Evolutionary conservation across 441 rosid species (phyloP).

Genomic region (Populus hybrid): DNA sequence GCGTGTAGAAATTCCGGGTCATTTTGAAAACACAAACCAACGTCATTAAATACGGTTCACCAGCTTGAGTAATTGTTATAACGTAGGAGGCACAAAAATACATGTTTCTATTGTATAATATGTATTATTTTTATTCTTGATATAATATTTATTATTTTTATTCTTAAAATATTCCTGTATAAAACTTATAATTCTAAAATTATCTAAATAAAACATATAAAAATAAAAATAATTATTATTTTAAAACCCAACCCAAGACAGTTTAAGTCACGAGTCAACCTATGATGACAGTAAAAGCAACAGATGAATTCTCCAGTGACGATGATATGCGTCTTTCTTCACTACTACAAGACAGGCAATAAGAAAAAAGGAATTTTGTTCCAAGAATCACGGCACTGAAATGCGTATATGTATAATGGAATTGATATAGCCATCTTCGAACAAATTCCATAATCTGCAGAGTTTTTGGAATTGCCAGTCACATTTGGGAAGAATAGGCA

Average conservation of each 20-base stretch:
- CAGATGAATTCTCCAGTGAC: neutral
- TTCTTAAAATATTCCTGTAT: too few relatives aligned
- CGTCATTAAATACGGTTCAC: neutral
- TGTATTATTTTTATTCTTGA: too few relatives aligned
- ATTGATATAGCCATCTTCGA: neutral
- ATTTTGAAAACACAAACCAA: neutral
- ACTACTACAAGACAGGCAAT: neutral
- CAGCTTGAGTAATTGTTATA: neutral
- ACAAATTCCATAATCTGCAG: neutral
- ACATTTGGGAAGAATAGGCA: neutral
- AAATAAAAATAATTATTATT: rapidly evolving
- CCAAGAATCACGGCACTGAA: neutral
- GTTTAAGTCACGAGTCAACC: too few relatives aligned
- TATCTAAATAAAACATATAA: too few relatives aligned
- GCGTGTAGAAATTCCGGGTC: neutral
- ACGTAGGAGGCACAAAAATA: too few relatives aligned
- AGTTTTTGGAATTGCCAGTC: neutral
- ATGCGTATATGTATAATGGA: neutral
- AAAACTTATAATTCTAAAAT: too few relatives aligned
- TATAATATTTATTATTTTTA: too few relatives aligned
- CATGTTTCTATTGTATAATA: too few relatives aligned
- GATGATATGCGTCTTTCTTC: neutral
- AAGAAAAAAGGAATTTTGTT: neutral
- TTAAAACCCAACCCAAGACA: too few relatives aligned
- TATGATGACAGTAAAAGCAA: neutral